Evolutionary conservation across 768 basidiomycete species (phyloP).

Genomic region (Cantharellus cinnabarinus): DNA sequence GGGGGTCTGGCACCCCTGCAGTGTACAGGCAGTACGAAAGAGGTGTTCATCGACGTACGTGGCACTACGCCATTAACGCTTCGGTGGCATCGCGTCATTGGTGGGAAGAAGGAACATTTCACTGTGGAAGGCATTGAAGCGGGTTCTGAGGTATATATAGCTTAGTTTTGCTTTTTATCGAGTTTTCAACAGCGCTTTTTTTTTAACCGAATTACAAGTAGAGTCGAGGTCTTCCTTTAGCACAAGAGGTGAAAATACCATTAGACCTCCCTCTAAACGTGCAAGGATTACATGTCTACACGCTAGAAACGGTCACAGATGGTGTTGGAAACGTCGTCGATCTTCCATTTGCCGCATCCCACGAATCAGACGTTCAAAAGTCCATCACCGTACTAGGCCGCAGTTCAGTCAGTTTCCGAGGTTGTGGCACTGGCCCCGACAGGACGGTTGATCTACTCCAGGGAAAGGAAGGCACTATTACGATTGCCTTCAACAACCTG

Average conservation of each 20-base stretch:
- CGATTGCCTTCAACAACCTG: slow-evolving; percentile 32
- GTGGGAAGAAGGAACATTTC: slow-evolving; percentile 45
- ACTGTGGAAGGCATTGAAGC: slow-evolving; percentile 72
- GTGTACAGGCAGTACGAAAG: slow-evolving; percentile 41
- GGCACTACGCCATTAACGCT: slow-evolving; percentile 30
- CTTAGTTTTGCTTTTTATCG: background rate
- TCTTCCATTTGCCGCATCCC: slow-evolving; percentile 11
- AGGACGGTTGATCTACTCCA: slow-evolving; percentile 41
- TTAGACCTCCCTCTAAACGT: slow-evolving; percentile 40
- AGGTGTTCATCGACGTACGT: slow-evolving; percentile 23
- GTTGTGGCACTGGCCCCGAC: slow-evolving; percentile 38
- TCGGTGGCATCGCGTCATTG: slow-evolving; percentile 52
- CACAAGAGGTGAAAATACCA: slow-evolving; percentile 43
- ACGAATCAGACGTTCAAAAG: slow-evolving; percentile 23
- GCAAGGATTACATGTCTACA: slow-evolving; percentile 49
- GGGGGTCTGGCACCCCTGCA: slow-evolving; percentile 21
- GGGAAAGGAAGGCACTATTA: slow-evolving; percentile 35
- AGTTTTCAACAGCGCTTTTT: background rate
- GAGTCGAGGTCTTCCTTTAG: slow-evolving; percentile 6
- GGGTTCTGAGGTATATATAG: slow-evolving; percentile 18
- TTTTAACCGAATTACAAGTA: background rate
- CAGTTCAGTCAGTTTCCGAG: slow-evolving; percentile 49
- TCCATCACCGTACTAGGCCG: slow-evolving; percentile 51
- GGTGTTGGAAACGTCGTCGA: slow-evolving; percentile 54
- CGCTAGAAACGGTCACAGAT: slow-evolving; percentile 67